These are phyloP conservation scores for Ceratobasidium sp. DNA, from an alignment of 1,284 basidiomycete species.

Conservation along the genomic window DNA sequence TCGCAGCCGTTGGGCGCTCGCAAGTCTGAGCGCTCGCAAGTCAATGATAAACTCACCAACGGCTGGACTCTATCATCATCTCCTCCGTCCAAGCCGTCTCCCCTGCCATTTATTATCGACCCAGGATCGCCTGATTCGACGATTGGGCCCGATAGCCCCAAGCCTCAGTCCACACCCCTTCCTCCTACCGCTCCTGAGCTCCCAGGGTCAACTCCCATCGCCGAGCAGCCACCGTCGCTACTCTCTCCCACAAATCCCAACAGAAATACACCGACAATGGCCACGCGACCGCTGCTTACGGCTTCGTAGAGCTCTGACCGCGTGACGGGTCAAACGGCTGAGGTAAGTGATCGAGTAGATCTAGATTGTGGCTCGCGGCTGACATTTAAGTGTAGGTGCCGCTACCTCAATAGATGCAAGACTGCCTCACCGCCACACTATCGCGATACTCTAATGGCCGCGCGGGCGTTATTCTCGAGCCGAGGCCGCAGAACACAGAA, in stretches of 20 bases:
- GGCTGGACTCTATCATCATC: slow-evolving; percentile 37
- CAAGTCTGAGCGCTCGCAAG: slow-evolving; percentile 25
- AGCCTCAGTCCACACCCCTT: slow-evolving; percentile 73
- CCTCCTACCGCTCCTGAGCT: slow-evolving; percentile 58
- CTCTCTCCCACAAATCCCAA: slow-evolving; percentile 36
- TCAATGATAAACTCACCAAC: slow-evolving; percentile 25
- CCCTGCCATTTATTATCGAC: slow-evolving; percentile 32
- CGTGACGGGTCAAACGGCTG: slow-evolving; percentile 28
- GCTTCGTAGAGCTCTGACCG: slow-evolving; percentile 30
- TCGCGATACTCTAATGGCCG: slow-evolving; percentile 83
- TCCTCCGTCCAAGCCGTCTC: slow-evolving; percentile 28
- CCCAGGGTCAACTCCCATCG: slow-evolving; percentile 47
- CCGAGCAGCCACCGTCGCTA: slow-evolving; percentile 15
- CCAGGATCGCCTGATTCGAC: slow-evolving; percentile 47
- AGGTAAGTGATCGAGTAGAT: slow-evolving; percentile 27
- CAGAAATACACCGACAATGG: slow-evolving; percentile 43
- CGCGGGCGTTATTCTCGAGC: slow-evolving; percentile 80
- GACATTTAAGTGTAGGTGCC: slow-evolving; percentile 14
- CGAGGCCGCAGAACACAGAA: slow-evolving; percentile 61
- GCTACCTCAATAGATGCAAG: slow-evolving; percentile 79
- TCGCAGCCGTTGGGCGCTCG: slow-evolving; percentile 64
- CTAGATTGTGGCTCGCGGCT: background rate
- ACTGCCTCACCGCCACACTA: slow-evolving; percentile 76
- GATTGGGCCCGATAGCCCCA: slow-evolving; percentile 57
- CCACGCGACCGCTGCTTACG: slow-evolving; percentile 34